These are phyloP conservation scores for Sordaria brevicollis DNA, from an alignment of 495 filamentous ascomycete species.

Conservation along the genomic window DNA sequence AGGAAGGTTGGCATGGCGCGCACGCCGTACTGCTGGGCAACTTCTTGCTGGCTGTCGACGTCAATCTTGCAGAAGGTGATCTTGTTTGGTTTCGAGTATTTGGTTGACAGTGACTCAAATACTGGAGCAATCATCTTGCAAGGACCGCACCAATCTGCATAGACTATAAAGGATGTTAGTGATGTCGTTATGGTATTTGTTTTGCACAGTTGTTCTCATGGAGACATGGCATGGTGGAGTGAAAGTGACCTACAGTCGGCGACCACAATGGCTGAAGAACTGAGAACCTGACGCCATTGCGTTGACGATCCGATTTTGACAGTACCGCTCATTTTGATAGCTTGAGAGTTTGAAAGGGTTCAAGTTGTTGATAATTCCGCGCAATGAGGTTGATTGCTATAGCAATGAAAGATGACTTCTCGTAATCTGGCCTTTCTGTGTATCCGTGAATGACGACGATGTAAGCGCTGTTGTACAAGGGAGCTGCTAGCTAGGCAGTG, in stretches of 20 bases:
- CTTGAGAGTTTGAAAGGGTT: not conserved
- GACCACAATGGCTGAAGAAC: slow-evolving; percentile 32
- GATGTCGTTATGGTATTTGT: slow-evolving; percentile 1
- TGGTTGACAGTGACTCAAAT: slow-evolving; percentile 47
- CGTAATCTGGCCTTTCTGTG: not conserved
- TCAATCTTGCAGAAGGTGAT: slow-evolving; percentile 54
- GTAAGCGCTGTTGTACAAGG: not conserved
- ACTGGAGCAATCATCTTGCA: slow-evolving; percentile 61
- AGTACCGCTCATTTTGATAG: slow-evolving; percentile 15
- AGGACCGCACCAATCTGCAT: slow-evolving; percentile 61
- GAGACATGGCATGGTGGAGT: not conserved
- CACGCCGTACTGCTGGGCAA: slow-evolving; percentile 44
- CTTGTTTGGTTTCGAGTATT: slow-evolving; percentile 40
- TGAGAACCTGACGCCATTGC: slow-evolving; percentile 34
- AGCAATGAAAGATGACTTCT: not conserved
- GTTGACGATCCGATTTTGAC: slow-evolving; percentile 29
- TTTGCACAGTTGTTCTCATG: not conserved
- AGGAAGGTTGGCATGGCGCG: slow-evolving; percentile 78
- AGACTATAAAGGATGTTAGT: slow-evolving; percentile 30
- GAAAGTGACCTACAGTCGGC: slow-evolving; percentile 34
- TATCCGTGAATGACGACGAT: not conserved
- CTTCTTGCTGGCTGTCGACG: slow-evolving; percentile 46
- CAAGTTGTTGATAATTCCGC: not conserved
- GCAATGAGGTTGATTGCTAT: not conserved
- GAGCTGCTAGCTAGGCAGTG: not conserved